Base-by-base conservation (phyloP, 1,284 basidiomycete genomes). In the Pulchroboletus neoregius region DNA sequence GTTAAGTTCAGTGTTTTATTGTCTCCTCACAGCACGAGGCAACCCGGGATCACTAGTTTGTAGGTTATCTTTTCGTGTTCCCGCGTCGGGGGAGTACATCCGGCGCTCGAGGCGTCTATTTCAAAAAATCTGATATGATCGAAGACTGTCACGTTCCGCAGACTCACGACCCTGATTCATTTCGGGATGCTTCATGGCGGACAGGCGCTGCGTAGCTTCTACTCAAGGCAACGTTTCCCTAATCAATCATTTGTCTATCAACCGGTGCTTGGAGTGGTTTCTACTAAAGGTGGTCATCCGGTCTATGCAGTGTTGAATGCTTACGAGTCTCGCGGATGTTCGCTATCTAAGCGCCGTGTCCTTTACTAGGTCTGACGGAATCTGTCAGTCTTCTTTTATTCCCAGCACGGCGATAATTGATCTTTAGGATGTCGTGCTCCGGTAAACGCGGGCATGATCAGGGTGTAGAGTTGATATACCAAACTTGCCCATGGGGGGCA, bases 81-180 rank as follows among this genome's bases (percentile, higher is more conserved):
- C 33, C 39, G 42, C 16, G 26, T 51, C 45, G 39, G 43, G 36
- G 23, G 37, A 38, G 44, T 28, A 38, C 31, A 28, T 18, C 26
- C 39, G 34, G 27, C 11, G 23, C 10, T 32, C 26, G 15, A 26
- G 39, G 27, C 22, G 30, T 26, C 26, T 35, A 45, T 52, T 50
- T 55, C 41, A 39, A 51, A 51, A 39, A 37, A 18, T 6, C 5
- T 31, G 18, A 32, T 27, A 41, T 37, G 37, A 31, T 28, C n/a
- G 24, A 42, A 42, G 32, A 30, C 35, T 10, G 15, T 11, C 46
- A 40, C 15, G 36, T 48, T 48, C 32, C 47, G 22, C 47, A 48
- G 30, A 33, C 32, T n/a, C 9, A n/a, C 47, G 52, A 45, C 60
- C 60, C 62, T 65, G 60, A 50, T 60, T 63, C 61, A 61, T 65